Conservation (phyloP, 805 yeast genomes). For the Candida arabinofermentans region DNA sequence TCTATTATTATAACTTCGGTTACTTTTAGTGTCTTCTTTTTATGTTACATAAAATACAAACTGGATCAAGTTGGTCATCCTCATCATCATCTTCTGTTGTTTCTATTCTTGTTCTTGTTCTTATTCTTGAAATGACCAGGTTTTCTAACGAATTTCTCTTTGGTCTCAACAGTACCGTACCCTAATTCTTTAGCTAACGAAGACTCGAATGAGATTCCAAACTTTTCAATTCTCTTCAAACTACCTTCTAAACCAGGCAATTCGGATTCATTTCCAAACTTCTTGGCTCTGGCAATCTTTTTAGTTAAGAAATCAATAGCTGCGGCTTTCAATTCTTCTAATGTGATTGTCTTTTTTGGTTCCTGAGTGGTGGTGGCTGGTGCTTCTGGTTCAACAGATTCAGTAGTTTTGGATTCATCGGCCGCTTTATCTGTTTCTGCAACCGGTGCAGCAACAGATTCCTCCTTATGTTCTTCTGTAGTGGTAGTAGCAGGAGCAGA, state of each 20-base stretch:
- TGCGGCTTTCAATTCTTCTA: slow-evolving; percentile 66
- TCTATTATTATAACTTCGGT: background rate
- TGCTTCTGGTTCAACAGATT: slow-evolving; percentile 3
- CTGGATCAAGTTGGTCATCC: no score
- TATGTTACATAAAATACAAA: background rate
- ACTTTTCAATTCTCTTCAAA: slow-evolving; percentile 71
- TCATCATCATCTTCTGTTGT: background rate
- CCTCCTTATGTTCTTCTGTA: background rate
- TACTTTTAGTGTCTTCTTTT: background rate
- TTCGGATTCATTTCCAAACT: slow-evolving; percentile 63
- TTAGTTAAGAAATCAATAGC: slow-evolving; percentile 65
- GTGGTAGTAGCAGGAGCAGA: slow-evolving; percentile 2
- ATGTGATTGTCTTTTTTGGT: slow-evolving; percentile 36
- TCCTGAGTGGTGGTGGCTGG: slow-evolving; percentile 12
- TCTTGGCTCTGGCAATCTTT: slow-evolving; percentile 68
- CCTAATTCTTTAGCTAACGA: slow-evolving; percentile 68
- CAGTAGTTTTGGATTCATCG: slow-evolving; percentile 14
- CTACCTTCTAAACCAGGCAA: slow-evolving; percentile 54
- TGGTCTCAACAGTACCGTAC: background rate
- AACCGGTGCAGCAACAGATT: background rate
- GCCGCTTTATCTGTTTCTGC: slow-evolving; percentile 13
- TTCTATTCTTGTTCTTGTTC: background rate
- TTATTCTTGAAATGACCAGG: slow-evolving; percentile 3
- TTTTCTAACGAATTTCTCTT: slow-evolving; percentile 1
- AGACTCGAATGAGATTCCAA: slow-evolving; percentile 71